These are phyloP conservation scores for Pisolithus sp. DNA, from an alignment of 768 basidiomycete genomes.

Conservation along the genomic window DNA sequence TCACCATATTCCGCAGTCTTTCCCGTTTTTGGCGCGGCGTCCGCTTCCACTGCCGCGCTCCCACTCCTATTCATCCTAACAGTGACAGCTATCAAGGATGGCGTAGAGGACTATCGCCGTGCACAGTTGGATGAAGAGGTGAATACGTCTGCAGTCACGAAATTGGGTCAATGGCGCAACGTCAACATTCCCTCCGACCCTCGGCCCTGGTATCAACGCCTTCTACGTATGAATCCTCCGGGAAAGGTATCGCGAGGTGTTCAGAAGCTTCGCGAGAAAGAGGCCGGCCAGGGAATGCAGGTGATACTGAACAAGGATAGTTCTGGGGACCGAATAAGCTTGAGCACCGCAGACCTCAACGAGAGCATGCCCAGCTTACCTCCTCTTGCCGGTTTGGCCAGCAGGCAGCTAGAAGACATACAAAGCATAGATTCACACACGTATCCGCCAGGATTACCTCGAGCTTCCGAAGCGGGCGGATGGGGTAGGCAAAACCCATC, in stretches of 20 bases:
- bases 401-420: constrained; percentile 58
- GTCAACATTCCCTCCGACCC: constrained; percentile 80
- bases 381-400: constrained; percentile 35
- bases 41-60: constrained; percentile 73
- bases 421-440: constrained; percentile 60
- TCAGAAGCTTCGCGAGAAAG: constrained; percentile 72
- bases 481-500: constrained; percentile 35
- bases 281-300: constrained; percentile 61
- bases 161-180: constrained; percentile 84
- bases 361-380: constrained; percentile 38
- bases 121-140: constrained; percentile 84
- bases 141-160: constrained; percentile 90
- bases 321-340: constrained; percentile 32
- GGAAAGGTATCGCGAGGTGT: constrained; percentile 82
- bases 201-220: constrained; percentile 65
- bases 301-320: constrained; percentile 49
- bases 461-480: constrained; percentile 25
- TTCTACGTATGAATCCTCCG: constrained; percentile 66
- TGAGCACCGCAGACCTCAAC: constrained; percentile 38
- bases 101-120: constrained; percentile 92
- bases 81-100: constrained; percentile 94
- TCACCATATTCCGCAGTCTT: constrained; percentile 50
- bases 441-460: constrained; percentile 47
- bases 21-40: constrained; percentile 83
- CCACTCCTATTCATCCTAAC: constrained; percentile 82